Evolutionary conservation across 140 eudicot species (phyloP), one percentile per base, ranked within the genome.

Genomic region (Cichorium intybus): DNA sequence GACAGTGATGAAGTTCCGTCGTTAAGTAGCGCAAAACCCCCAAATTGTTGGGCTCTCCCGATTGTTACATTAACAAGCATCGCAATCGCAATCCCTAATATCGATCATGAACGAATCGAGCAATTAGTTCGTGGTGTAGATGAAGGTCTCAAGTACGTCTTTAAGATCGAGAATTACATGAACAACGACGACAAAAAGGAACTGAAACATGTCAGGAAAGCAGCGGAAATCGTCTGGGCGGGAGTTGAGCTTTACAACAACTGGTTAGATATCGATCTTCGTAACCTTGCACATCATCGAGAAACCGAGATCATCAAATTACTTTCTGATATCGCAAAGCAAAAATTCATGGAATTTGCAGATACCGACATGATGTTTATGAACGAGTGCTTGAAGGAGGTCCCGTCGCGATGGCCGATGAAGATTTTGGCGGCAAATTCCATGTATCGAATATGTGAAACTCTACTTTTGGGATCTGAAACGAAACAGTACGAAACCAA

Each of bases 1-100:
- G 89, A 84, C 54, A 79, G 79, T 45, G 63, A 74, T 47, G 27
- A 46, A 41, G 59, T 84, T 61, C 83, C 84, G 27, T 72, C 84
- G 16, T 71, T 84, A 33, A 54, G 76, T 52, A 27, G 61, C 37
- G 76, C 31, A 24, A 79, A 80, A 24, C 93, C 94, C 16, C 93
- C 87, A 1, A 79, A 84, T 51, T 84, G 84, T 76, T 88, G 96
- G 96, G 93, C 89, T 61, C 85, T 88, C 10, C 96, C 96, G 2
- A 70, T 88, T 27, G 94, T 85, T 62, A 85, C 96, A 60, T 72
- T 87, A 66, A 84, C 92, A 31, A 80, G 87, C 52, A 82, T 87
- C 23, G 92, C 93, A 41, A 47, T 72, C 57, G 82, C 96, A 56
- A 62, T 75, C 24, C 83, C 84, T 1, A 69, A 75, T 51, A 64